Base-by-base conservation (phyloP, 371 early-diverging fungal genomes). In the Mortierella sp. region DNA sequence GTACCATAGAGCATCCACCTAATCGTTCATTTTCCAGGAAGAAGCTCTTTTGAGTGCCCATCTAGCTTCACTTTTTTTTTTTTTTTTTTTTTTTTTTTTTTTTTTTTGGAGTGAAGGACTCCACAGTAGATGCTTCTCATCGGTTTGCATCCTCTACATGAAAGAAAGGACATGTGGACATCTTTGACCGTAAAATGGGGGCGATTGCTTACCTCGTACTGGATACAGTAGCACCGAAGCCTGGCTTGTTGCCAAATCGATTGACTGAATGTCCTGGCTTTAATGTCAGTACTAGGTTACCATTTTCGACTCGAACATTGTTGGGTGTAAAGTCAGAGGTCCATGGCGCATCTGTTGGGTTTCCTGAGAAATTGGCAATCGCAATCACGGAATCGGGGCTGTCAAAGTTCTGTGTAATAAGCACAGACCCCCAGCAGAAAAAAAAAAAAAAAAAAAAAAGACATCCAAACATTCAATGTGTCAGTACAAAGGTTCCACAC, bases 181-280 rank as follows among this genome's bases (percentile, higher is more conserved):
- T 37, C 37, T 37, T 9, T 3, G 9, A 5, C 9, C 9, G 37
- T 37, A 37, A 9, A 5, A 37, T 37, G 37, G 9, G 37, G 29
- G 4, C n/a, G n/a, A 1, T 45, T 57, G 4, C 45, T 45, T 69
- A 81, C 75, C 75, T 64, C n/a, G 85, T 84, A 63, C 76, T 82
- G 28, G 84, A 85, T 28, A 89, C 89, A 6, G 88, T 88, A 21
- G 89, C 84, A n/a, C 89, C 89, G 72, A 89, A 88, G 58, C 88
- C 87, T 61, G 79, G 74, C 15, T 53, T 52, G 23, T 79, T 82
- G 50, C 84, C 86, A 70, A 76, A 70, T 23, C 64, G 69, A 58
- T 81, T 79, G 44, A 66, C 21, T 52, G 26, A 37, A 56, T 80
- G 72, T 64, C 81, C 82, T 50, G 66, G 74, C 19, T 66, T 51